Evolutionary conservation across 106 monocot genomes (phyloP), one percentile per base, ranked within the genome.

Genomic region (Amphibolis antarctica): DNA sequence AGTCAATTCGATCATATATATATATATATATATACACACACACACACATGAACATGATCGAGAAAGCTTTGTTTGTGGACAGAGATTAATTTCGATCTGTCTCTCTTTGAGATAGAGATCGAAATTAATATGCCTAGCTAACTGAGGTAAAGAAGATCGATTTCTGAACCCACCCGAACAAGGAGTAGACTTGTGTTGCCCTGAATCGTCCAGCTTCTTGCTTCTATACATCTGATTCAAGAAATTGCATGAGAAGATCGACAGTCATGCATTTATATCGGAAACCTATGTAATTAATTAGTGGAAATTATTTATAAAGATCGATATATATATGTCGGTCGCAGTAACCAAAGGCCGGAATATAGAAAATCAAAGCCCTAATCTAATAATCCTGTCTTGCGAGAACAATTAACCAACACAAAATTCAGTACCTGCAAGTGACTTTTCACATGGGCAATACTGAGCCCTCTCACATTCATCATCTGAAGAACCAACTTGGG

Each of bases 401-500:
- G n/a, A n/a, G n/a, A n/a, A n/a, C n/a, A n/a, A n/a, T n/a, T n/a
- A n/a, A n/a, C n/a, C n/a, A n/a, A n/a, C n/a, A n/a, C n/a, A n/a
- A n/a, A n/a, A n/a, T 49, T 45, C 47, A 20, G 60, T 78, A 96
- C 96, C 86, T 96, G 96, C 47, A 98, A 66, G 45, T 98, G 96
- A 53, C 90, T 90, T 76, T 98, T 98, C 44, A 98, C 84, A 78
- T 98, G 96, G 70, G 96, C 90, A 64, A 98, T 98, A 56, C 78
- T 87, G 27, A 98, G 84, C 22, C 96, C 96, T 58, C 78, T 87
- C 78, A 98, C 87, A 66, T 98, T 87, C 96, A 98, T 98, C 86
- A 91, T 82, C 87, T 87, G 86, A 82, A 98, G 96, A 44, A 98
- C 90, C 28, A 85, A 59, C 78, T 98, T 98, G 66, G 96, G 96